phyloP scores from a whole-genome alignment of 2,329 filamentous ascomycete genomes.

The Byssothecium circinans region DNA sequence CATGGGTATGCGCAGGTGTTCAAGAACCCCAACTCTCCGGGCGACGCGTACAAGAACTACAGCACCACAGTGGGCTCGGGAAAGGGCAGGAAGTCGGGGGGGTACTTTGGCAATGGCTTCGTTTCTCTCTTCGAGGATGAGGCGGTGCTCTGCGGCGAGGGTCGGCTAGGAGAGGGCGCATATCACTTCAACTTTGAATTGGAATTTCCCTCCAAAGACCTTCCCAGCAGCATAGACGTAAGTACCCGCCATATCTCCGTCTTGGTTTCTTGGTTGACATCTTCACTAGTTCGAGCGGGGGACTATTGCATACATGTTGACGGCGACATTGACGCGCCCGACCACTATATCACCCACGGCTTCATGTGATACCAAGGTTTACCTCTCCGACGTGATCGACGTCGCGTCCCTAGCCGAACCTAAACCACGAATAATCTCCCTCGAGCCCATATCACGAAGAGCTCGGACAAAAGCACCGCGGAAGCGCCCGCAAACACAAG shows the following conservation, averaged over 20 bases:
- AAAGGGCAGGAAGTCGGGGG: slow-evolving; percentile 54
- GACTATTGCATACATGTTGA: slow-evolving; percentile 87
- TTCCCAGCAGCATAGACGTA: slow-evolving; percentile 96
- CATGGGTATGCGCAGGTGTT: slow-evolving; percentile 80
- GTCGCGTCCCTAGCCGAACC: slow-evolving; percentile 74
- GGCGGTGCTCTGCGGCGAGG: slow-evolving; percentile 76
- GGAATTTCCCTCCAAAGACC: slow-evolving; percentile 66
- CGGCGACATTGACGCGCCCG: slow-evolving; percentile 84
- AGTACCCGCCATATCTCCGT: slow-evolving; percentile 37
- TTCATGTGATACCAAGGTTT: slow-evolving; percentile 78
- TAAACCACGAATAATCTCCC: slow-evolving; percentile 77
- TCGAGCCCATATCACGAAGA: slow-evolving; percentile 81
- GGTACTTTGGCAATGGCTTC: slow-evolving; percentile 74
- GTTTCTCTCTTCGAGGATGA: slow-evolving; percentile 84
- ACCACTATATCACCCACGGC: slow-evolving; percentile 80
- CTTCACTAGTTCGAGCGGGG: slow-evolving; percentile 85
- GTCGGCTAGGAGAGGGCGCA: slow-evolving; percentile 69
- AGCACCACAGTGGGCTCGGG: slow-evolving; percentile 56
- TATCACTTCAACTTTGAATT: slow-evolving; percentile 81
- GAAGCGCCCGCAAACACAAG: slow-evolving; percentile 19
- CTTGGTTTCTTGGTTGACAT: slow-evolving; percentile 19
- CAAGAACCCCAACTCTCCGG: slow-evolving; percentile 66
- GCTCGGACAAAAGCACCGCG: slow-evolving; percentile 59
- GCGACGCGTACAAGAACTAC: slow-evolving; percentile 54
- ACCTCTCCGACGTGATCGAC: slow-evolving; percentile 80